phyloP scores from a whole-genome alignment of 768 basidiomycete species.

The Pulveroboletus sp. region DNA sequence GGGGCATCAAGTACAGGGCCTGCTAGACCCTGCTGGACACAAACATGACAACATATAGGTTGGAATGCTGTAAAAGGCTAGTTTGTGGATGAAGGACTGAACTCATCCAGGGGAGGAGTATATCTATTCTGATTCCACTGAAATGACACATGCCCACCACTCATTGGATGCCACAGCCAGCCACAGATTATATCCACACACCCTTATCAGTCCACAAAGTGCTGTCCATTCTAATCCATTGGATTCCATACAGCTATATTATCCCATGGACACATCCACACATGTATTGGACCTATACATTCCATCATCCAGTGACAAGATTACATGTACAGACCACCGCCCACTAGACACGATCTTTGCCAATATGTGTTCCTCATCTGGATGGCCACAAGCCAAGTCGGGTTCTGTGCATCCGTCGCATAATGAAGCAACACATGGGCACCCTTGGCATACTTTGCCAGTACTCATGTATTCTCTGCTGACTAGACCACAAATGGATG shows the following conservation, averaged over 20 bases:
- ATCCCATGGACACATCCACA: background rate
- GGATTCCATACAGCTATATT: background rate
- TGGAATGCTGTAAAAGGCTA: too few relatives aligned
- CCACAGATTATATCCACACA: background rate
- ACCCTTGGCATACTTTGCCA: background rate
- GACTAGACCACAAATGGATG: conserved; percentile 18
- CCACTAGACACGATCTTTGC: conserved; percentile 28
- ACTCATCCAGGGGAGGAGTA: background rate
- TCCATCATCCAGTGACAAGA: conserved; percentile 28
- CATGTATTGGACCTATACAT: conserved; percentile 22
- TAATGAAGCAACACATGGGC: conserved; percentile 2
- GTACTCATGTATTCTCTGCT: conserved; percentile 19
- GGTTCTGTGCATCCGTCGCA: background rate
- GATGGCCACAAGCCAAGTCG: background rate
- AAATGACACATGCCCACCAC: background rate
- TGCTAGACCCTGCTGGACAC: conserved; percentile 21
- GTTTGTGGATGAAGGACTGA: conserved; percentile 1
- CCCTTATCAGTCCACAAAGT: background rate
- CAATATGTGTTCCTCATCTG: background rate
- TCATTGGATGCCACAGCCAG: background rate
- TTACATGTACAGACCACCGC: conserved; percentile 26
- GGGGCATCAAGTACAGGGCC: conserved; percentile 25
- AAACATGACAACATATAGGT: conserved; percentile 19
- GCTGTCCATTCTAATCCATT: background rate
- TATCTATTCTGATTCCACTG: background rate